These are phyloP conservation scores for Diospyros kaki DNA, from an alignment of 148 eudicot genomes.

Conservation along the genomic window DNA sequence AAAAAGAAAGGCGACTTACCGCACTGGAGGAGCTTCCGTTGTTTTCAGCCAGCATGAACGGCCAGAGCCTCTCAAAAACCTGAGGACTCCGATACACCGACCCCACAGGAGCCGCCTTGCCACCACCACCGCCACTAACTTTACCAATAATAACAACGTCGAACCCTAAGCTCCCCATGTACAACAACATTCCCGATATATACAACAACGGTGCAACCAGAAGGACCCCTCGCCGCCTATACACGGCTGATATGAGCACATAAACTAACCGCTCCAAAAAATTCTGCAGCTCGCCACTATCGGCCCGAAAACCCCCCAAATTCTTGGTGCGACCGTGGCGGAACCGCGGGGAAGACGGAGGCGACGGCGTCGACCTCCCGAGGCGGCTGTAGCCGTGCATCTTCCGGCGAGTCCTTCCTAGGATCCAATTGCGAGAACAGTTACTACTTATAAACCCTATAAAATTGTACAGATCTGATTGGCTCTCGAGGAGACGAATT, in stretches of 20 bases:
- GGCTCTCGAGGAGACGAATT: not conserved
- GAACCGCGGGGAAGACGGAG: constrained; percentile 45
- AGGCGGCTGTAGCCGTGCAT: constrained; percentile 75
- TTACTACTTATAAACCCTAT: not conserved
- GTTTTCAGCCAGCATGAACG: constrained; percentile 54
- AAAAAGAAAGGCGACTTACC: constrained; percentile 28
- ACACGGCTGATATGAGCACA: constrained; percentile 54
- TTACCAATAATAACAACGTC: constrained; percentile 27
- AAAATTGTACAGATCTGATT: constrained; percentile 2
- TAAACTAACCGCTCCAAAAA: constrained; percentile 63
- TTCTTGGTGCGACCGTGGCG: constrained; percentile 41
- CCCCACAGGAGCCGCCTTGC: constrained; percentile 48
- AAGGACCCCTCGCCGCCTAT: constrained; percentile 71
- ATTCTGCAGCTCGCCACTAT: constrained; percentile 37
- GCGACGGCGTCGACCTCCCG: constrained; percentile 30
- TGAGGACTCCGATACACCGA: constrained; percentile 76
- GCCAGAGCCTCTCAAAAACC: constrained; percentile 74
- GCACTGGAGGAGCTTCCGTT: constrained; percentile 58
- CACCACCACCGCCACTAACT: constrained; percentile 12
- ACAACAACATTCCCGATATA: constrained; percentile 78
- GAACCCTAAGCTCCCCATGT: constrained; percentile 73
- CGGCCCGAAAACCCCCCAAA: constrained; percentile 13
- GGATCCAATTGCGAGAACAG: not conserved
- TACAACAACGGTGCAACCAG: constrained; percentile 80
- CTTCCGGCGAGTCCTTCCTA: not conserved